Percentiles rank a stretch among this genome's conserved stretches.
Conservation (phyloP, 2,329 filamentous ascomycete genomes). For the Cladophialophora psammophila region DNA sequence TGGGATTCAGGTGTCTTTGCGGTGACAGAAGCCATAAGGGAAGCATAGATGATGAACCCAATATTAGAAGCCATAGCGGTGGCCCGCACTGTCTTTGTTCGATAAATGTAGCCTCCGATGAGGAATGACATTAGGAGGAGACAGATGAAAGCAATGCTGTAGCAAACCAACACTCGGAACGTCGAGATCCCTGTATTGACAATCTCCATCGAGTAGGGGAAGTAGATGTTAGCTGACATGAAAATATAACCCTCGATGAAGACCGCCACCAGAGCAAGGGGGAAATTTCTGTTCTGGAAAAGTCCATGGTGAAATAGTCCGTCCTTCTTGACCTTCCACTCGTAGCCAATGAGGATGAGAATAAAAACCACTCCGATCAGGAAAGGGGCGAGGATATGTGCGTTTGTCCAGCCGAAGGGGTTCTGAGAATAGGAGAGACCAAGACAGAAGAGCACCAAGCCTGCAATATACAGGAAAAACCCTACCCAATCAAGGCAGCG, state of each 20-base stretch:
- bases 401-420: conserved; percentile 53
- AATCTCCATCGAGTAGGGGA: conserved; percentile 8
- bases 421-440: conserved; percentile 61
- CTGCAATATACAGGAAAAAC: conserved; percentile 56
- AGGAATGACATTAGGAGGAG: conserved; percentile 8
- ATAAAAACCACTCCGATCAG: conserved; percentile 53
- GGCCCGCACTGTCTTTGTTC: conserved; percentile 12
- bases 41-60: conserved; percentile 19
- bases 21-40: conserved; percentile 26
- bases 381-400: conserved; percentile 55
- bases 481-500: conserved; percentile 59
- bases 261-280: conserved; percentile 58
- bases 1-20: conserved; percentile 14
- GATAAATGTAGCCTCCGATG: conserved; percentile 18
- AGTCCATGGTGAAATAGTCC: conserved; percentile 54
- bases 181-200: conserved; percentile 1
- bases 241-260: conserved; percentile 11
- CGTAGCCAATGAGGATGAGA: conserved; percentile 55
- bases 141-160: conserved; percentile 12
- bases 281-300: conserved; percentile 66
- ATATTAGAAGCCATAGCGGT: conserved; percentile 11
- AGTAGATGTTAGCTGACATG: neutral
- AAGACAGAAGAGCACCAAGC: conserved; percentile 49
- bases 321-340: conserved; percentile 58
- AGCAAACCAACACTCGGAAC: conserved; percentile 45